Percentiles rank a stretch among this genome's conserved stretches.
Evolutionary conservation across 225 moss, liverwort and hornwort species (phyloP).

Genomic region (Straminergon stramineum): DNA sequence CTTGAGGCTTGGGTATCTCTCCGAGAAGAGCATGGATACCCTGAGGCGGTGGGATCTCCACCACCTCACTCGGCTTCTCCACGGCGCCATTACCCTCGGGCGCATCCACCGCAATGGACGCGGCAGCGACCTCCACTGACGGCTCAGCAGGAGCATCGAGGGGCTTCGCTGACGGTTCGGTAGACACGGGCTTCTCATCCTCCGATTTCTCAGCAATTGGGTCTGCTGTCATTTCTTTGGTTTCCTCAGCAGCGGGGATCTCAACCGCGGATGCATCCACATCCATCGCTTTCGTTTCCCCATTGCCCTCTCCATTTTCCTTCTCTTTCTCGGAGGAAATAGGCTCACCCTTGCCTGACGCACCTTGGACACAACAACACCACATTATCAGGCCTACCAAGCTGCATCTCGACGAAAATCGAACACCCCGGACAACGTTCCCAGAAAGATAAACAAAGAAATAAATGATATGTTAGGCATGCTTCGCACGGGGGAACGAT

Average conservation of each 20-base stretch:
- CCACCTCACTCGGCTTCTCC: constrained; percentile 21
- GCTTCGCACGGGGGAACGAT: not conserved
- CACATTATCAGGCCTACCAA: not conserved
- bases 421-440: not conserved
- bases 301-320: constrained; percentile 3
- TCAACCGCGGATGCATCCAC: constrained; percentile 16
- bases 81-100: not conserved
- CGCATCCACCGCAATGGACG: not conserved
- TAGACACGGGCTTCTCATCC: not conserved
- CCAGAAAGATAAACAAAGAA: not conserved
- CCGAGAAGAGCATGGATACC: constrained; percentile 51
- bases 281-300: constrained; percentile 22
- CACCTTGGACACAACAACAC: not conserved
- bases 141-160: not conserved
- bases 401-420: not conserved
- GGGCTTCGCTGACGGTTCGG: not conserved
- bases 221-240: constrained; percentile 3
- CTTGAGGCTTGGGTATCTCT: constrained; percentile 21
- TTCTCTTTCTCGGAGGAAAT: not conserved
- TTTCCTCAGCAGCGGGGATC: constrained; percentile 10
- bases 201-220: not conserved
- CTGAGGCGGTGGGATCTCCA: constrained; percentile 32
- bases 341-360: constrained; percentile 28
- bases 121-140: not conserved
- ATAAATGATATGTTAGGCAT: not conserved